phyloP scores from a whole-genome alignment of 768 basidiomycete species.

The Podaxis carcinomalis region DNA sequence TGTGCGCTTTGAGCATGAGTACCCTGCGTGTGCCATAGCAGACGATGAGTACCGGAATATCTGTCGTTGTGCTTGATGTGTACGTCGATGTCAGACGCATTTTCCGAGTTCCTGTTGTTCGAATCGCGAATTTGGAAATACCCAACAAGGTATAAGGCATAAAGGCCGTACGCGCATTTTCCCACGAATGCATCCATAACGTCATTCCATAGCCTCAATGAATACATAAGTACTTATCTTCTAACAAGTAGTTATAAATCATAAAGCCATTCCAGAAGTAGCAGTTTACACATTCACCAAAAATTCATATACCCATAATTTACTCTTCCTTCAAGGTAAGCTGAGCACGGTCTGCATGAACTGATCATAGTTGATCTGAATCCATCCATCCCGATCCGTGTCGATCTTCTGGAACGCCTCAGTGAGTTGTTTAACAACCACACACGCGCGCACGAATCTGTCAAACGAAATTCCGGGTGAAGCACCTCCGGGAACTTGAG shows the following conservation, averaged over 20 bases:
- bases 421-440: slow-evolving; percentile 72
- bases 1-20: slow-evolving; percentile 6
- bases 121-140: background rate
- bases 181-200: background rate
- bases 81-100: slow-evolving; percentile 7
- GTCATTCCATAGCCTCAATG: background rate
- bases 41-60: slow-evolving; percentile 1
- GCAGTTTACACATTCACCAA: background rate
- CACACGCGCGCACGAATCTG: slow-evolving; percentile 83
- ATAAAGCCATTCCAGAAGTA: background rate
- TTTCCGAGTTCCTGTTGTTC: background rate
- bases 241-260: background rate
- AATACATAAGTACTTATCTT: background rate
- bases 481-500: slow-evolving; percentile 27
- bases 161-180: background rate
- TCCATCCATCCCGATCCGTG: slow-evolving; percentile 63
- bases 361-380: slow-evolving; percentile 68
- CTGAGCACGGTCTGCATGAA: slow-evolving; percentile 68
- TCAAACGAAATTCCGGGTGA: slow-evolving; percentile 73
- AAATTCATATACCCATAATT: background rate
- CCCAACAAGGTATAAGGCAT: background rate
- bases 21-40: background rate
- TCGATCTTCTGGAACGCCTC: slow-evolving; percentile 70
- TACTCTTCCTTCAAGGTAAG: slow-evolving; percentile 41
- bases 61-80: background rate